phyloP scores from a whole-genome alignment of 2,329 filamentous ascomycete species.

The Bimuria novae-zelandiae region DNA sequence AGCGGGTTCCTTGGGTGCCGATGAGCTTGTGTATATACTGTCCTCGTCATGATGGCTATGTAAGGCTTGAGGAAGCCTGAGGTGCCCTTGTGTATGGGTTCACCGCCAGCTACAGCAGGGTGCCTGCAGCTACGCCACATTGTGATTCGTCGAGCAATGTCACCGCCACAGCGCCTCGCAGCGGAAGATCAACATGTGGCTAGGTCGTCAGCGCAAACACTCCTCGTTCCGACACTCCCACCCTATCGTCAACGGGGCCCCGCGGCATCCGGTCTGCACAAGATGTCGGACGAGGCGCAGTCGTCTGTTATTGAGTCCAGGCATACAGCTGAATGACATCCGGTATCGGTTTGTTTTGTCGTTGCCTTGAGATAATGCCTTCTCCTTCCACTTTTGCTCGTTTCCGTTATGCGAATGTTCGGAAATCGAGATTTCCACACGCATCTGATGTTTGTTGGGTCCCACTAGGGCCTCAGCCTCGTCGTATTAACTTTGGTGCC shows the following conservation, averaged over 20 bases:
- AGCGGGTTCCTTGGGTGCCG: slow-evolving; percentile 13
- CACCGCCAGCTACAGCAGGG: slow-evolving; percentile 15
- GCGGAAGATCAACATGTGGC: slow-evolving; percentile 11
- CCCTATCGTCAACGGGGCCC: slow-evolving; percentile 25
- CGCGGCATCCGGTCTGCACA: slow-evolving; percentile 20
- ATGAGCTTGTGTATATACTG: slow-evolving; percentile 30
- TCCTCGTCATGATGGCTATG: slow-evolving; percentile 23
- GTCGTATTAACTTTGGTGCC: slow-evolving; percentile 17
- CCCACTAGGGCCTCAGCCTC: slow-evolving; percentile 10
- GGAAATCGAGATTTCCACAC: not conserved
- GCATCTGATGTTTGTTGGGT: slow-evolving; percentile 6
- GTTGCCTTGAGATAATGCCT: slow-evolving; percentile 36
- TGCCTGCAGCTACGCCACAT: slow-evolving; percentile 17
- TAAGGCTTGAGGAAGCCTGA: slow-evolving; percentile 34
- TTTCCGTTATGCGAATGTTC: not conserved
- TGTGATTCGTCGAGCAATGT: slow-evolving; percentile 21
- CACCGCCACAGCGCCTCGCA: slow-evolving; percentile 20
- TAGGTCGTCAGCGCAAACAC: slow-evolving; percentile 17
- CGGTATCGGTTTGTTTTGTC: slow-evolving; percentile 22
- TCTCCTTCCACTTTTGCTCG: slow-evolving; percentile 16
- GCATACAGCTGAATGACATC: slow-evolving; percentile 16
- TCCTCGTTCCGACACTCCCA: slow-evolving; percentile 1
- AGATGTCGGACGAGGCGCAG: slow-evolving; percentile 32
- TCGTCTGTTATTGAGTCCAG: slow-evolving; percentile 14
- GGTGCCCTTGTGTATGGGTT: slow-evolving; percentile 22